Base-by-base conservation (phyloP, 2,329 filamentous ascomycete genomes). In the Trichocomaceae sp. region DNA sequence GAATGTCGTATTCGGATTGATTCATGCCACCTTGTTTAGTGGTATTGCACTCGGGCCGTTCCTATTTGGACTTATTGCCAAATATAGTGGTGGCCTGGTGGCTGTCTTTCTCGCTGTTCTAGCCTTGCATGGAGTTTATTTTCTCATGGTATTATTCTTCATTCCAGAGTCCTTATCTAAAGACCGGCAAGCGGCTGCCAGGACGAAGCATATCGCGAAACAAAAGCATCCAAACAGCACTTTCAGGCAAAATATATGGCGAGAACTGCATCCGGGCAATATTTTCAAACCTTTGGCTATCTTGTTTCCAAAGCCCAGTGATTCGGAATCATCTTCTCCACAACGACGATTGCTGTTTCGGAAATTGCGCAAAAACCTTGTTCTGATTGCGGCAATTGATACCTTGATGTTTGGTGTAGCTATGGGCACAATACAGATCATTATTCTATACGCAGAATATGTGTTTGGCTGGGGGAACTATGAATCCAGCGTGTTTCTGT, bases 41-140 rank as follows among this genome's bases (percentile, higher is more conserved):
- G 93, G 93, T n/a, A 83, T 97, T 46, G 92, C 93, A 0, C 72
- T 92, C 31, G 93, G 93, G 0, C 93, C 93, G 7, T 78, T 95
- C 2, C 66, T 95, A 20, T 86, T 90, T 0, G 91, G 87, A 2
- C 86, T 88, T 62, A 77, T 96, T 44, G 86, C 96, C 63, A 82
- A 87, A 63, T 80, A 78, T 69, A 91, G 88, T 0, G 87, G 88
- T 7, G 83, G 82, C 44, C 77, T 95, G 15, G 69, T 96, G 6
- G 81, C 83, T n/a, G 81, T 95, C 47, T 97, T 99, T 69, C 96
- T 95, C 68, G 77, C 90, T 39, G 84, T 86, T 0, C 71, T 96
- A 12, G 83, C 72, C 2, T 86, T 87, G 57, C 89, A 96, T 66
- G 52, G 80, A 1, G 73, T 84, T 57, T 96, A 95, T 72, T 83